Base-by-base conservation (phyloP, 164 flowering plant genomes). In the Chimonanthus praecox region DNA sequence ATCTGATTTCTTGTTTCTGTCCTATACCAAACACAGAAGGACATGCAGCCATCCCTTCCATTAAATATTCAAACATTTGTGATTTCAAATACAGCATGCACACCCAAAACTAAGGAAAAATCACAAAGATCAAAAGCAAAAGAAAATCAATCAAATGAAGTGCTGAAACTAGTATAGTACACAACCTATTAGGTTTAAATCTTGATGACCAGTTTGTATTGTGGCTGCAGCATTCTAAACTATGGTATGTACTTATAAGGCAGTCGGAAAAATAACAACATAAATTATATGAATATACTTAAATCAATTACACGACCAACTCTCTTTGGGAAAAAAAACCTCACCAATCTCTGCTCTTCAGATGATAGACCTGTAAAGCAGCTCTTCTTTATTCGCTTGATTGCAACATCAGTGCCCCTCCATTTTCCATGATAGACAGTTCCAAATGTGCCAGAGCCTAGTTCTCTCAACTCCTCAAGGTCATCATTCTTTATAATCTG, bases 341-440 rank as follows among this genome's bases (percentile, higher is more conserved):
- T 83, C 74, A 94, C 98, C 89, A 92, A 73, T 88, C 90, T 89
- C 82, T 94, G 97, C 80, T 90, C 97, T 85, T 94, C 97, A 43
- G 98, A 94, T 79, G 98, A 90, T 69, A 94, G 88, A 51, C 97
- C 96, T 0, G 94, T 82, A 81, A 94, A 94, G 82, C 96, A 94
- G 76, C 88, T 92, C 80, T 89, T 94, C 82, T 94, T 94, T 69
- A 92, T 88, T 74, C 98, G 79, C 79, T 94, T 94, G 72, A 94
- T 94, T 47, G 98, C 98, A 80, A 94, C 97, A 83, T 94, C 98
- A 4, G 93, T 77, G 51, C 98, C 98, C 79, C 96, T 85, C 98
- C 97, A 94, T 82, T 92, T 92, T 70, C 98, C 98, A 85, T 90
- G 96, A 80, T 94, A 94, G 15, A 94, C 98, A 63, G 98, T 94